These are phyloP conservation scores for Aspergillus cavernicola DNA, from an alignment of 495 filamentous ascomycete species.

Conservation along the genomic window DNA sequence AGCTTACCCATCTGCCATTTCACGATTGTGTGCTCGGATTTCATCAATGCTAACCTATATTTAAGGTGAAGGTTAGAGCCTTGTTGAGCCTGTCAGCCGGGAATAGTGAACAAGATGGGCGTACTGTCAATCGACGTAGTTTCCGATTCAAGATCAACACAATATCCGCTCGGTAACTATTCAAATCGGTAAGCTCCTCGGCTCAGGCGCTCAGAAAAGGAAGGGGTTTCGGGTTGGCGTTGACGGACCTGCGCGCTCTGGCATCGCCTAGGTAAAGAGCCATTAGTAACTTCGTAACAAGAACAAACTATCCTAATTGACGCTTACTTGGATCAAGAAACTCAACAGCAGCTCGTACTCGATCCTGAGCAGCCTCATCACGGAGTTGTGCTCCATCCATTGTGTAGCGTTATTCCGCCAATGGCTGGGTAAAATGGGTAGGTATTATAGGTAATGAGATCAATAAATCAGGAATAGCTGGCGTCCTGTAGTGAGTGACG, in stretches of 20 bases:
- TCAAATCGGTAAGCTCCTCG: slow-evolving; percentile 17
- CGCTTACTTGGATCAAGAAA: slow-evolving; percentile 81
- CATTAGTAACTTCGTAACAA: slow-evolving; percentile 20
- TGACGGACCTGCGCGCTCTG: slow-evolving; percentile 55
- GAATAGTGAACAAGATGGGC: slow-evolving; percentile 13
- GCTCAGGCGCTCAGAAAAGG: background rate
- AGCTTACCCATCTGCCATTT: slow-evolving; percentile 75
- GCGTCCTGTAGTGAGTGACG: too few species aligned
- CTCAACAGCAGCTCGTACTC: slow-evolving; percentile 74
- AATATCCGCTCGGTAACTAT: slow-evolving; percentile 76
- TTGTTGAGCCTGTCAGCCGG: background rate
- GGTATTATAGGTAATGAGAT: background rate
- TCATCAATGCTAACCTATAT: slow-evolving; percentile 88
- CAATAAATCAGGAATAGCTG: too few species aligned
- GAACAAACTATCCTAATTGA: background rate
- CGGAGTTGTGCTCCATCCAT: slow-evolving; percentile 75
- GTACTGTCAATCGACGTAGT: slow-evolving; percentile 61
- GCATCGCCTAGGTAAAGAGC: slow-evolving; percentile 36
- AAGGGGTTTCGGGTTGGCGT: background rate
- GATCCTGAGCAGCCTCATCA: slow-evolving; percentile 78
- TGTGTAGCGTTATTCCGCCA: slow-evolving; percentile 13
- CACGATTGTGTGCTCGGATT: slow-evolving; percentile 82
- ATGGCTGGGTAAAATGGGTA: slow-evolving; percentile 5
- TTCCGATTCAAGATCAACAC: slow-evolving; percentile 90
- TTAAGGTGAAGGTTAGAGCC: background rate